Percentiles rank a stretch among this genome's conserved stretches.
Conservation (phyloP, 2,329 filamentous ascomycete species). For the Thielaviopsis musarum region DNA sequence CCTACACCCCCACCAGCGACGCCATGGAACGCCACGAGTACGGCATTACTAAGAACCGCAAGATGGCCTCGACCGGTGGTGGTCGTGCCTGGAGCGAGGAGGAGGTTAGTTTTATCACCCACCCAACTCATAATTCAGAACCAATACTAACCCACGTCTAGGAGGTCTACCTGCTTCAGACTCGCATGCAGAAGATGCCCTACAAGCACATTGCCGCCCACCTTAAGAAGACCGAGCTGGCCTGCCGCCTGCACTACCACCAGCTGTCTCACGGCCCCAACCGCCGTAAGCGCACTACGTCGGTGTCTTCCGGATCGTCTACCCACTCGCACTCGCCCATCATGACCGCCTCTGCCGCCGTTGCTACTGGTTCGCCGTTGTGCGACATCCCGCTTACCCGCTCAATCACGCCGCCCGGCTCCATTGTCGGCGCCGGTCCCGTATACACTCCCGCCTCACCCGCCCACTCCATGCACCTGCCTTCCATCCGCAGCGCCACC, state of each 20-base stretch:
- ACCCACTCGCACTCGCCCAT: conserved; percentile 32
- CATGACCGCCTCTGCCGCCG: conserved; percentile 23
- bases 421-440: conserved; percentile 27
- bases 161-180: conserved; percentile 74
- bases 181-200: conserved; percentile 72
- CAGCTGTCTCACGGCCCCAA: conserved; percentile 71
- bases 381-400: conserved; percentile 21
- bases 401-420: conserved; percentile 31
- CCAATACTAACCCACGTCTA: conserved; percentile 20
- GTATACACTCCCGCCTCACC: conserved; percentile 23
- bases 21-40: conserved; percentile 40
- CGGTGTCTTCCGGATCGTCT: conserved; percentile 49
- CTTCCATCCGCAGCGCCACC: conserved; percentile 26
- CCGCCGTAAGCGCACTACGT: conserved; percentile 59
- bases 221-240: conserved; percentile 74
- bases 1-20: conserved; percentile 36
- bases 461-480: conserved; percentile 30
- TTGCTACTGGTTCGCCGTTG: conserved; percentile 29
- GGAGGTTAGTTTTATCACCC: conserved; percentile 40
- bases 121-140: not conserved
- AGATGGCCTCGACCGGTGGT: conserved; percentile 53
- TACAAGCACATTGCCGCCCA: conserved; percentile 81
- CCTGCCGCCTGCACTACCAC: conserved; percentile 75
- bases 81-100: conserved; percentile 75
- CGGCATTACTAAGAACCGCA: conserved; percentile 47